Percentiles rank a stretch among this genome's conserved stretches.
Conservation (phyloP, 768 basidiomycete genomes). For the Hypholoma sublateritium region DNA sequence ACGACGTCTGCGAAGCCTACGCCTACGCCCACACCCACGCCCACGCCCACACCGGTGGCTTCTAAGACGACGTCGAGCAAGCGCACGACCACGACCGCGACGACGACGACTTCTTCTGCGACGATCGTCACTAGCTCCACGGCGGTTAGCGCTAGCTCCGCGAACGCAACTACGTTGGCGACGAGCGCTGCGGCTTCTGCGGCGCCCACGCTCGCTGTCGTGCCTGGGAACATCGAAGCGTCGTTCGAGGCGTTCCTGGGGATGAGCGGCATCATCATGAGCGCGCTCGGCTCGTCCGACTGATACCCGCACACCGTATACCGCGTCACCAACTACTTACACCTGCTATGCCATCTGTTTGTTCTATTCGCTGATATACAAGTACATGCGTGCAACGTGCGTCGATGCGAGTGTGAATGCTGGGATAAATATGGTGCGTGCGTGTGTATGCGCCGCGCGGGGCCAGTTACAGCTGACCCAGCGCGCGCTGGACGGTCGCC, state of each 20-base stretch:
- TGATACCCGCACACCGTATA: neutral
- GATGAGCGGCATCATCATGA: constrained; percentile 3
- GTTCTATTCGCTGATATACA: neutral
- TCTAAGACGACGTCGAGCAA: constrained; percentile 17
- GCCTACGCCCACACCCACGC: constrained; percentile 21
- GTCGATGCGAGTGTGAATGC: neutral
- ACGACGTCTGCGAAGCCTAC: constrained; percentile 9
- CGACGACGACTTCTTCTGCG: constrained; percentile 11
- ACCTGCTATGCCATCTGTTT: neutral
- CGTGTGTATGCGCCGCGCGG: neutral
- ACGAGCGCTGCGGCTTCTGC: neutral
- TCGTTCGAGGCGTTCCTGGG: constrained; percentile 2
- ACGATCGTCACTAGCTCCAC: neutral
- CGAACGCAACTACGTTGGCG: neutral
- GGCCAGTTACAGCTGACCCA: constrained; percentile 23
- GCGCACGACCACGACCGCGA: constrained; percentile 4
- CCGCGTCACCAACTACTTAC: neutral
- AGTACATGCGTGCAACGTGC: neutral
- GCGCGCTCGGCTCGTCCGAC: neutral
- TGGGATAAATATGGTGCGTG: neutral
- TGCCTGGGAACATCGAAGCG: neutral
- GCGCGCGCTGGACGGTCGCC: constrained; percentile 32
- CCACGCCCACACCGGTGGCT: constrained; percentile 15
- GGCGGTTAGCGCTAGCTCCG: neutral
- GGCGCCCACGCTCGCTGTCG: neutral